These are phyloP conservation scores for Daldinia grandis DNA, from an alignment of 495 filamentous ascomycete genomes.

Conservation along the genomic window DNA sequence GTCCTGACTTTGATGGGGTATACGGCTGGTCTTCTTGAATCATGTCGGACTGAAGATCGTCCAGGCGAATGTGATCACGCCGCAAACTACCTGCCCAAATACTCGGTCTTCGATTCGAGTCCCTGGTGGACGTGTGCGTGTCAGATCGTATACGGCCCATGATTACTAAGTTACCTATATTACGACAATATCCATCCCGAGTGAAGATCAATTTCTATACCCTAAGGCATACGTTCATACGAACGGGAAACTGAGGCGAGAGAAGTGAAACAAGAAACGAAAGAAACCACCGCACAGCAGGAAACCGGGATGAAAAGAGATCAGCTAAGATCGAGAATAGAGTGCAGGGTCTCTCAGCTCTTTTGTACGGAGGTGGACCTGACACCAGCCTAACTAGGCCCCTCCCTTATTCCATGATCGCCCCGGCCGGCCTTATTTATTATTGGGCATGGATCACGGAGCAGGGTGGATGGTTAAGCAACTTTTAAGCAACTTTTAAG, in stretches of 20 bases:
- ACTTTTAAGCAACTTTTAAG: slow-evolving; percentile 21
- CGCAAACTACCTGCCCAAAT: slow-evolving; percentile 39
- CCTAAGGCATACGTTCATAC: slow-evolving; percentile 18
- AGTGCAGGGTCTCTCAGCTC: slow-evolving; percentile 31
- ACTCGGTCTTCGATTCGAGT: slow-evolving; percentile 33
- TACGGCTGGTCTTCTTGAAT: slow-evolving; percentile 28
- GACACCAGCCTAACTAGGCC: slow-evolving; percentile 6
- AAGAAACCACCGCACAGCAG: slow-evolving; percentile 37
- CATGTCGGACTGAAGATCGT: slow-evolving; percentile 24
- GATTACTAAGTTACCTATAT: slow-evolving; percentile 17
- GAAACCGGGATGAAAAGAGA: slow-evolving; percentile 36
- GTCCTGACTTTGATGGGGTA: slow-evolving; percentile 34
- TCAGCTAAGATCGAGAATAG: slow-evolving; percentile 30
- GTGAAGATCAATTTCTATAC: slow-evolving; percentile 26
- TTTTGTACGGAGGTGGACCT: slow-evolving; percentile 35
- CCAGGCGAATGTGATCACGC: slow-evolving; percentile 38
- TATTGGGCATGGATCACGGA: slow-evolving; percentile 29
- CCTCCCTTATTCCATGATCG: slow-evolving; percentile 33
- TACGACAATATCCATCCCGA: slow-evolving; percentile 28
- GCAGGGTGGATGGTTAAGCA: slow-evolving; percentile 27
- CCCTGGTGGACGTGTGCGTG: slow-evolving; percentile 30
- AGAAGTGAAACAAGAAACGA: slow-evolving; percentile 40
- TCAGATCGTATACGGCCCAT: slow-evolving; percentile 39
- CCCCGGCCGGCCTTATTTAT: slow-evolving; percentile 19
- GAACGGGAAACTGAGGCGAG: slow-evolving; percentile 12